A percentile compares a stretch with the other conserved stretches of the same genome.
These are phyloP conservation scores for Corymbia maculata DNA, from an alignment of 345 rosid species.

Conservation along the genomic window DNA sequence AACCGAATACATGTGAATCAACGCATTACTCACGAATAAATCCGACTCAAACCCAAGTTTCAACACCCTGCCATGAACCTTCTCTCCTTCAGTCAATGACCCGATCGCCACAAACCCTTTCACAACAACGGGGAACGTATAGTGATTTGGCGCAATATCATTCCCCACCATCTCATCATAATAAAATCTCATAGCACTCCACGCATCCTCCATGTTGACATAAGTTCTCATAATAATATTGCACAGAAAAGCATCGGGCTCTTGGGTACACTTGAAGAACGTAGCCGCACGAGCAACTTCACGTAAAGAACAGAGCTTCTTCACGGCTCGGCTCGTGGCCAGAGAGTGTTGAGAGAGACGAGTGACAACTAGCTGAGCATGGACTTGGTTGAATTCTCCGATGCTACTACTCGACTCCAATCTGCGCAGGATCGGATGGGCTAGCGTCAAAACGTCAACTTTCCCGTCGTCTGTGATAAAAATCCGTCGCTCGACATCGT, in stretches of 20 bases:
- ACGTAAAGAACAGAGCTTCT: constrained; percentile 38
- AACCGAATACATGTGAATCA: constrained; percentile 11
- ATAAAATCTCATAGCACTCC: constrained; percentile 41
- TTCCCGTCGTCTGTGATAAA: not conserved
- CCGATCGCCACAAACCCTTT: constrained; percentile 35
- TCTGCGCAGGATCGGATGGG: constrained; percentile 28
- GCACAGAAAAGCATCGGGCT: constrained; percentile 57
- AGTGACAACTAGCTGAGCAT: constrained; percentile 25
- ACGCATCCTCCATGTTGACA: constrained; percentile 16
- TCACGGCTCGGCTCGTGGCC: constrained; percentile 33
- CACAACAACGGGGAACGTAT: constrained; percentile 43
- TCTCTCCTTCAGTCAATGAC: constrained; percentile 17
- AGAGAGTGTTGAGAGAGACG: constrained; percentile 41
- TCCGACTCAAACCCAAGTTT: constrained; percentile 17
- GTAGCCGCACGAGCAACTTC: constrained; percentile 27
- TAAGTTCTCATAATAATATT: constrained; percentile 40
- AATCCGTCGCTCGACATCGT: not conserved
- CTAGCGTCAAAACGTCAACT: not conserved
- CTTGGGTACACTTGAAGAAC: constrained; percentile 21
- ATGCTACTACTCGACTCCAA: constrained; percentile 22
- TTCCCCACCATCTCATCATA: constrained; percentile 33
- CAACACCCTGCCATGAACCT: constrained; percentile 6
- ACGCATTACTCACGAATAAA: constrained; percentile 12
- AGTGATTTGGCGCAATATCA: constrained; percentile 34
- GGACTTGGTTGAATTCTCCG: constrained; percentile 35